Evolutionary conservation across 2,329 filamentous ascomycete species (phyloP).

Genomic region (Diplodia intermedia): DNA sequence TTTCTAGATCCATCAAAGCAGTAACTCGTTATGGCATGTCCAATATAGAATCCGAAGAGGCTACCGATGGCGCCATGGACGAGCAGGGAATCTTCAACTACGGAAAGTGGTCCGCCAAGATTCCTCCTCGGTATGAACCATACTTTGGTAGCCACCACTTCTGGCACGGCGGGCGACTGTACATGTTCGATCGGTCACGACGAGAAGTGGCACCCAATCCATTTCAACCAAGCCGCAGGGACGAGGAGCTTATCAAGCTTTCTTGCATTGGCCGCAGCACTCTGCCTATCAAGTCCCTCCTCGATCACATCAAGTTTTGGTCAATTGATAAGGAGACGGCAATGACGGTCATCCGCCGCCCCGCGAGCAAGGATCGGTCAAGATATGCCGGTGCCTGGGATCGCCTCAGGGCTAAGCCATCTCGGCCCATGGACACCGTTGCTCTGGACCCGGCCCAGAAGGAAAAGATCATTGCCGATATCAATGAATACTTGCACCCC

Average conservation of each 20-base stretch:
- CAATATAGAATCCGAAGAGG: slow-evolving; percentile 44
- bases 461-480: slow-evolving; percentile 69
- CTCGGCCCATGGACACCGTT: slow-evolving; percentile 76
- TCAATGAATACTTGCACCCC: slow-evolving; percentile 79
- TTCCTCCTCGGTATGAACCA: slow-evolving; percentile 58
- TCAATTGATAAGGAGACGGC: slow-evolving; percentile 51
- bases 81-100: slow-evolving; percentile 57
- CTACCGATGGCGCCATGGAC: slow-evolving; percentile 47
- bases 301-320: slow-evolving; percentile 55
- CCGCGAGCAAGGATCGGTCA: slow-evolving; percentile 50
- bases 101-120: slow-evolving; percentile 56
- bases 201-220: slow-evolving; percentile 41
- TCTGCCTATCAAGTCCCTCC: slow-evolving; percentile 56
- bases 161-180: slow-evolving; percentile 50
- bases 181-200: slow-evolving; percentile 51
- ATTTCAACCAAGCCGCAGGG: slow-evolving; percentile 36
- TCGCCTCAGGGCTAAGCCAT: slow-evolving; percentile 61
- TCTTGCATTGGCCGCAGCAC: slow-evolving; percentile 57
- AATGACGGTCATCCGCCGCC: slow-evolving; percentile 56
- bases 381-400: slow-evolving; percentile 50
- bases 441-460: slow-evolving; percentile 74
- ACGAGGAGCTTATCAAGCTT: slow-evolving; percentile 54
- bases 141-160: slow-evolving; percentile 56
- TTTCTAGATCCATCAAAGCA: slow-evolving; percentile 49
- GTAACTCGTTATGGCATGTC: slow-evolving; percentile 48